Evolutionary conservation across 345 rosid species (phyloP).

Genomic region (Cardamine occulta): DNA sequence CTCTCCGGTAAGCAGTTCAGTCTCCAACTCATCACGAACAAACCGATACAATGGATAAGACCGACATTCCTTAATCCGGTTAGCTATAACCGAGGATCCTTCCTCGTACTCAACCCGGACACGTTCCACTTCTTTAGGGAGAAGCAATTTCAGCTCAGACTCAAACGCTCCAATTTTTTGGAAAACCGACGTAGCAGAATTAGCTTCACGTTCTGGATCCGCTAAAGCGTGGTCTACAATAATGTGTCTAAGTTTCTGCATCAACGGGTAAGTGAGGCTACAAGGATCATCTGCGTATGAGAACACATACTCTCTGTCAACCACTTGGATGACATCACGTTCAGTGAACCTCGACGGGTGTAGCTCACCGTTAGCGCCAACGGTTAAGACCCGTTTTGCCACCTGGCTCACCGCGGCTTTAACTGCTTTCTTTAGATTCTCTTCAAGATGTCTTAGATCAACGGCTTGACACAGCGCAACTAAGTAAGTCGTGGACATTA

Average conservation of each 20-base stretch:
- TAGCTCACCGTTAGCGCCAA: conserved; percentile 64
- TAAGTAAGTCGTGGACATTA: conserved; percentile 63
- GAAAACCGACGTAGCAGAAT: conserved; percentile 56
- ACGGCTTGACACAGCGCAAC: conserved; percentile 68
- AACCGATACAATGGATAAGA: conserved; percentile 75
- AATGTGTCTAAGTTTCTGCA: conserved; percentile 77
- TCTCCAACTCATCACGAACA: conserved; percentile 62
- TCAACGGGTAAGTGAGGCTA: conserved; percentile 67
- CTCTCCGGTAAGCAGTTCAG: conserved; percentile 62
- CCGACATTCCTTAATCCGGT: conserved; percentile 72
- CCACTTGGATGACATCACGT: conserved; percentile 65
- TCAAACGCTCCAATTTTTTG: conserved; percentile 70
- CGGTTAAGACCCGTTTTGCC: conserved; percentile 55
- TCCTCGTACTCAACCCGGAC: conserved; percentile 53
- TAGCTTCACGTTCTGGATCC: conserved; percentile 63
- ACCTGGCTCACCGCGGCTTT: conserved; percentile 58
- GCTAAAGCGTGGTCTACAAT: conserved; percentile 69
- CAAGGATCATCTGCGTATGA: conserved; percentile 78
- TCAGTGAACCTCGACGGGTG: conserved; percentile 79
- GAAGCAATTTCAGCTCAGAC: conserved; percentile 54
- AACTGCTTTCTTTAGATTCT: conserved; percentile 53
- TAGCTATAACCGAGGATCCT: conserved; percentile 53
- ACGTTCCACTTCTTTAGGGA: conserved; percentile 69
- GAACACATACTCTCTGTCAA: conserved; percentile 65
- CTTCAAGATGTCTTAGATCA: conserved; percentile 68